Base-by-base conservation (phyloP, 1,139 yeast species). In the Yamadazyma oceani region DNA sequence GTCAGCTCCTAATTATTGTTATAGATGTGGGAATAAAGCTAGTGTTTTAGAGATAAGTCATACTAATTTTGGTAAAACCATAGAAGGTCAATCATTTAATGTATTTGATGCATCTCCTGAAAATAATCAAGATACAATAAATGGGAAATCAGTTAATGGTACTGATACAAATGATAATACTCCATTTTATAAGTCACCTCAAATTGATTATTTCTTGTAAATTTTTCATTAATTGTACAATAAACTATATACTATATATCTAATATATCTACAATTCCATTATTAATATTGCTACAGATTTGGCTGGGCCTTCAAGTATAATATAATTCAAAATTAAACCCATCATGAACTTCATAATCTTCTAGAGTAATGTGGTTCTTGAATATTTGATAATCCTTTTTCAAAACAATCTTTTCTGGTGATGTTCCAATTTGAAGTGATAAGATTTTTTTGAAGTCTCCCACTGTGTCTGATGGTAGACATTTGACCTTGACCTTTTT, bases 1-100 rank as follows among this genome's bases (percentile, higher is more conserved):
- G 98, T 84, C 95, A 1, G 98, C 98, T 0, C 99, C 98, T 0
- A 92, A 92, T 57, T 92, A 92, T 58, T 94, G 98, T 59, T 94
- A 92, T 57, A 64, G 98, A 46, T 92, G 98, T 64, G 98, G 97
- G 2, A 94, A 92, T 55, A 85, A 88, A 54, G 98, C 98, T 2
- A 86, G 96, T 26, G 90, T 94, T 6, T 69, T 94, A 48, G 97
- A 94, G 58, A 80, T 92, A 4, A 41, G 53, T 23, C 62, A 65
- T 44, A 54, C 69, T 4, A 60, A 58, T 44, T 62, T 60, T 43
- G 62, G 57, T 45, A 49, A 42, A 39, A 36, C 43, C 29, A 38
- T 45, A 42, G 65, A 72, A 4, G 77, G 76, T 10, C 77, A 71
- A 53, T 82, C 71, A 55, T 94, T 92, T 62, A 94, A 94, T 56